Base-by-base conservation (phyloP, 805 yeast genomes). In the Yamadazyma insecticola region DNA sequence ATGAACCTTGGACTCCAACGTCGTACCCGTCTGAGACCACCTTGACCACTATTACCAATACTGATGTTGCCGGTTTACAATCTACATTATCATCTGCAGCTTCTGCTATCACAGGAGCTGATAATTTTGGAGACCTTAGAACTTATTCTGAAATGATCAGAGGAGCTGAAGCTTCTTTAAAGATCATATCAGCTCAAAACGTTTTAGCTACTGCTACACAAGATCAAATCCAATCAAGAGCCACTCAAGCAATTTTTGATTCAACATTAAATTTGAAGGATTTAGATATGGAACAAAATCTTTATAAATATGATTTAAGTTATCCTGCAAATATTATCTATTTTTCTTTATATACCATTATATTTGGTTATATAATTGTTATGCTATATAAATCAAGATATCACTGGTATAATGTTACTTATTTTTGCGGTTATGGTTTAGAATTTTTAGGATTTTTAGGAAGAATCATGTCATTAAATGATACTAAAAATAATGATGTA, bases 161-260 rank as follows among this genome's bases (percentile, higher is more conserved):
- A 22, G 67, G 67, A 2, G 67, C 64, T 5, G 40, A 51, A 29
- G 68, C 67, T 1, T 61, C 68, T 3, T 40, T 58, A 31, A 49
- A 57, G 7, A 47, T 60, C n/a, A 43, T 61, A 20, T 41, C 50
- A 1, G 67, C 67, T 9, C 57, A 59, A 33, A 26, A 49, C n/a
- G 57, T 57, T 2, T 38, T 55, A 24, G 67, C 68, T 8, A 61
- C 68, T 4, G 68, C 68, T n/a, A 62, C 69, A 2, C 50, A 43
- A 18, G 18, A 37, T 10, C 26, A 33, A 9, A 57, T 49, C 1
- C 37, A 41, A 29, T 51, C 60, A 2, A 17, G 36, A 21, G 67
- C 65, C 6, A 55, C 63, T 12, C 45, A 57, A 33, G 63, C 48
- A 9, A 54, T 61, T 19, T 54, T 52, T 36, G 41, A 55, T 20